Conservation (phyloP, 768 basidiomycete species). For the Rhodotorula kratochvilovae region DNA sequence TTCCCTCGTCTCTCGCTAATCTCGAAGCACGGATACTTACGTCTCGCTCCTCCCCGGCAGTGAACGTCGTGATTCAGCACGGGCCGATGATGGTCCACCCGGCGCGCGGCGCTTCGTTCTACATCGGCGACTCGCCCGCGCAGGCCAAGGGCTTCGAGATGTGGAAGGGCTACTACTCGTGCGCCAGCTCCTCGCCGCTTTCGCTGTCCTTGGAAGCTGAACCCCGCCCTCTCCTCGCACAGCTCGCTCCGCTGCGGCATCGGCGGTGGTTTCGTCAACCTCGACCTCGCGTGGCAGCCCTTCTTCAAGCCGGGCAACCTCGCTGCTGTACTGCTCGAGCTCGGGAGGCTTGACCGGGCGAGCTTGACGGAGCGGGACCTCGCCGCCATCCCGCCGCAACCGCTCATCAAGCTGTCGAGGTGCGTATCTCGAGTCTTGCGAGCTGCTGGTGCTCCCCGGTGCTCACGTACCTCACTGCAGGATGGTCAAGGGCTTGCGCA, state of each 20-base stretch:
- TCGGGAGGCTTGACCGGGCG: neutral
- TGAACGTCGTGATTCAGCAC: conserved; percentile 20
- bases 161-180: conserved; percentile 25
- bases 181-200: neutral
- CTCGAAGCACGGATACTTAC: no score
- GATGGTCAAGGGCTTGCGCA: conserved; percentile 9
- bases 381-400: neutral
- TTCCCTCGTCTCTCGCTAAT: no score
- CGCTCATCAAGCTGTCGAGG: neutral
- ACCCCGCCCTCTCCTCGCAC: no score
- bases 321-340: conserved; percentile 1
- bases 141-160: conserved; percentile 11
- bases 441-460: no score
- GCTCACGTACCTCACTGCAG: no score
- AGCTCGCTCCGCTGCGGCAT: neutral
- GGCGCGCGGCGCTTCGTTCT: conserved; percentile 10
- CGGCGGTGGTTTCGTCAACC: conserved; percentile 12
- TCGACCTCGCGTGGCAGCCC: conserved; percentile 15
- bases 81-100: conserved; percentile 12
- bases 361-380: neutral
- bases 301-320: conserved; percentile 17
- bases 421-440: no score
- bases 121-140: neutral
- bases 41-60: no score
- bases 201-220: no score